Conservation (phyloP, 208 protist species). For the Acanthamoeba culbertsoni region DNA sequence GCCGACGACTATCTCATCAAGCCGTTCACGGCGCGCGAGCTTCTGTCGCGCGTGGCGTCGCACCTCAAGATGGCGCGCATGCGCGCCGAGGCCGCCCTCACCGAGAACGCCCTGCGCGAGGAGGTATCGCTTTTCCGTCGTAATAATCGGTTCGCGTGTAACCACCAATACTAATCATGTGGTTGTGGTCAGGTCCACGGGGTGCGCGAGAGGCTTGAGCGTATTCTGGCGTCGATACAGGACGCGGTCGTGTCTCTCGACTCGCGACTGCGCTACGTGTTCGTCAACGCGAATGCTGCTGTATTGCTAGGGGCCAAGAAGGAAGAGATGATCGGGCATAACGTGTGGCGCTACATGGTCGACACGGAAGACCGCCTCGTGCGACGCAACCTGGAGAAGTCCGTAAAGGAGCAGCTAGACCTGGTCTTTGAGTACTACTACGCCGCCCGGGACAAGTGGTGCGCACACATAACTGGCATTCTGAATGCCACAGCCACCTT, state of each 20-base stretch:
- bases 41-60: background rate
- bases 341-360: slow-evolving; percentile 31
- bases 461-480: too few species aligned
- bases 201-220: background rate
- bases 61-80: background rate
- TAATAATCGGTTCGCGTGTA: too few species aligned
- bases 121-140: background rate
- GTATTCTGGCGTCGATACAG: background rate
- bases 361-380: background rate
- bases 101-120: background rate
- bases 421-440: background rate
- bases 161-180: too few species aligned
- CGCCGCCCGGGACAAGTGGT: background rate
- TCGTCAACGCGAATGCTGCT: background rate
- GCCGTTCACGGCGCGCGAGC: slow-evolving; percentile 35
- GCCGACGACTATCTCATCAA: slow-evolving; percentile 66
- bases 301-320: background rate
- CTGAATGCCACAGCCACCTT: too few species aligned
- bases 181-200: background rate
- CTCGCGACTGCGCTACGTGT: background rate
- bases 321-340: slow-evolving; percentile 27
- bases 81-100: background rate
- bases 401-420: background rate
- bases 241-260: background rate
- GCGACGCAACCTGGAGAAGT: background rate